These are phyloP conservation scores for Ilyonectria mors-panacis DNA, from an alignment of 2,329 filamentous ascomycete species.

Conservation along the genomic window DNA sequence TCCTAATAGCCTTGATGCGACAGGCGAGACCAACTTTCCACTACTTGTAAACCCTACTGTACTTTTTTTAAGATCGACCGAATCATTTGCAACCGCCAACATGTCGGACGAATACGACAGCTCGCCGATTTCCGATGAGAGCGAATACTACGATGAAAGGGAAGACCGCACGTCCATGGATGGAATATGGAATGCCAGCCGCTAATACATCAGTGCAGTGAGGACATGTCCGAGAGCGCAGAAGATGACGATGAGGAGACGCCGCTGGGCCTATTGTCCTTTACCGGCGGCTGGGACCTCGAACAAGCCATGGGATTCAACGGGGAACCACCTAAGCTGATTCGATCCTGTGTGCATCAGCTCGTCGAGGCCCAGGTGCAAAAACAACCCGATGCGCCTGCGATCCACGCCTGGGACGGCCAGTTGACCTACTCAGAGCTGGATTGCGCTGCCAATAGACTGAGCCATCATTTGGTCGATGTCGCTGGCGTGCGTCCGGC, in stretches of 20 bases:
- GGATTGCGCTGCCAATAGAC: slow-evolving; percentile 10
- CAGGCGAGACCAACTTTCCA: neutral
- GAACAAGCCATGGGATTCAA: neutral
- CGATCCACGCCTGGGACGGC: slow-evolving; percentile 47
- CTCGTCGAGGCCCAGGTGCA: slow-evolving; percentile 32
- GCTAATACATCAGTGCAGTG: slow-evolving; percentile 12
- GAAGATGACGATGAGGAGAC: slow-evolving; percentile 13
- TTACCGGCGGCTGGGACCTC: slow-evolving; percentile 8
- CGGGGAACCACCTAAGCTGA: neutral
- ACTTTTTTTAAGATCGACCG: neutral
- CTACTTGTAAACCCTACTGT: neutral
- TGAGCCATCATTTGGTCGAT: slow-evolving; percentile 26
- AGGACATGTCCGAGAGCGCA: slow-evolving; percentile 12
- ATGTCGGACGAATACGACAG: slow-evolving; percentile 25
- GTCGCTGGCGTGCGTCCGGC: slow-evolving; percentile 13
- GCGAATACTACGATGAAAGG: slow-evolving; percentile 23
- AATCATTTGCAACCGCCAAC: slow-evolving; percentile 5
- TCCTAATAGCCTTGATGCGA: neutral
- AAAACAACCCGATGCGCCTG: slow-evolving; percentile 30
- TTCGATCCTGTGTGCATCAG: slow-evolving; percentile 35
- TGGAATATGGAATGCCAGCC: neutral
- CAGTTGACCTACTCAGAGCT: slow-evolving; percentile 42
- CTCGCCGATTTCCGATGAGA: slow-evolving; percentile 23
- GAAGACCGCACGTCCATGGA: neutral
- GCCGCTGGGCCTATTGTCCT: slow-evolving; percentile 12